phyloP scores from a whole-genome alignment of 2,329 filamentous ascomycete genomes.

The Cercospora zeina region DNA sequence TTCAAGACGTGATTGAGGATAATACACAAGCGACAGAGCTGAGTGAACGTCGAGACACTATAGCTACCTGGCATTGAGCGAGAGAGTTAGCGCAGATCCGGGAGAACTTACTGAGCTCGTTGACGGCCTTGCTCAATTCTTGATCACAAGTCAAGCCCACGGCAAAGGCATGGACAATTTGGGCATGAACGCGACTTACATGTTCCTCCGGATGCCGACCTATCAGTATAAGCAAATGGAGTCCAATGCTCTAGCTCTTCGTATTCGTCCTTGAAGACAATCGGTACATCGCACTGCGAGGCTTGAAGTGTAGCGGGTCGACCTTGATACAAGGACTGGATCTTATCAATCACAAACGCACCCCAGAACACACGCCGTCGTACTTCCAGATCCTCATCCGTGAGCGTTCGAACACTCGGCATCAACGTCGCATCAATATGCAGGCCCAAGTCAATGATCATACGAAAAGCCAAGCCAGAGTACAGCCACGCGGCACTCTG shows the following conservation, averaged over 20 bases:
- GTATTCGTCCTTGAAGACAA: conserved; percentile 52
- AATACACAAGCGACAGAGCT: conserved; percentile 20
- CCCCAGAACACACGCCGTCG: conserved; percentile 51
- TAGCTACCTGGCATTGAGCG: conserved; percentile 8
- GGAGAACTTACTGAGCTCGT: not conserved
- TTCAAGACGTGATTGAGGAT: conserved; percentile 21
- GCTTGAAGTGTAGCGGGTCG: conserved; percentile 53
- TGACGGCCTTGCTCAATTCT: not conserved
- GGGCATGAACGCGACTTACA: not conserved
- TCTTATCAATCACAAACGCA: conserved; percentile 53
- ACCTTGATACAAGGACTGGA: conserved; percentile 56
- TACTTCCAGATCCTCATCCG: conserved; percentile 51
- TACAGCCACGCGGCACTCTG: conserved; percentile 59
- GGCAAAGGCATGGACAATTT: not conserved
- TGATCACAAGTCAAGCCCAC: not conserved
- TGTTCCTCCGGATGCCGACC: conserved; percentile 11
- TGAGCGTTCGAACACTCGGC: conserved; percentile 39
- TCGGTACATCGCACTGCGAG: conserved; percentile 50
- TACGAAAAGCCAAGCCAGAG: conserved; percentile 57
- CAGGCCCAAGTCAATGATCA: conserved; percentile 58
- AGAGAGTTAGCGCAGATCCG: not conserved
- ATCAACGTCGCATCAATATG: conserved; percentile 48
- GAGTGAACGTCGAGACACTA: conserved; percentile 22
- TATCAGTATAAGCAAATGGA: conserved; percentile 42
- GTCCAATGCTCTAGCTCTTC: conserved; percentile 57